Conservation (phyloP, 768 basidiomycete genomes). For the Epithele typhae region DNA sequence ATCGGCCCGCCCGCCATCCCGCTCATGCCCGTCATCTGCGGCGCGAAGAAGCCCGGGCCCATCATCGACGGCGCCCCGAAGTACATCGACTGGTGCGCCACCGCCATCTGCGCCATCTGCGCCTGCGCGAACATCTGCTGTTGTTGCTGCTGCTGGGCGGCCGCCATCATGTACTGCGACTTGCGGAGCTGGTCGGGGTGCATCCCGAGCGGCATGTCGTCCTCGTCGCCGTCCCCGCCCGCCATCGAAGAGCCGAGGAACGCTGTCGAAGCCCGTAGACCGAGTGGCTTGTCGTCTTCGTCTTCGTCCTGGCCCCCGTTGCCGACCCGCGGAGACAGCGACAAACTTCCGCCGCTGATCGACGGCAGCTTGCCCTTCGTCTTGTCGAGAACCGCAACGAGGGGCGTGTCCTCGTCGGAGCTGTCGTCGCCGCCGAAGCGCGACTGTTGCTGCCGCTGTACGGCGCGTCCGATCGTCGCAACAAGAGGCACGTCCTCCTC, state of each 20-base stretch:
- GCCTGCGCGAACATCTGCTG: conserved; percentile 72
- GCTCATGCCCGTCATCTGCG: conserved; percentile 31
- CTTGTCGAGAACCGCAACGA: conserved; percentile 55
- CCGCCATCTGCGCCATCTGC: conserved; percentile 47
- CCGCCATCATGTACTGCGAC: conserved; percentile 45
- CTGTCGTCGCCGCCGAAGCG: conserved; percentile 26
- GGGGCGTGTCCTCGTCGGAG: conserved; percentile 68
- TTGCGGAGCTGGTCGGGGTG: conserved; percentile 79
- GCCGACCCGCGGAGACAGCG: conserved; percentile 13
- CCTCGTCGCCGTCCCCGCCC: conserved; percentile 46
- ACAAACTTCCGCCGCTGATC: conserved; percentile 33
- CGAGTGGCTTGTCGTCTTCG: conserved; percentile 70
- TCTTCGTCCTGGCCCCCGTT: conserved; percentile 33
- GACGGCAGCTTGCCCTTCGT: conserved; percentile 40
- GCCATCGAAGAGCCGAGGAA: conserved; percentile 13
- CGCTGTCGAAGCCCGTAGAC: conserved; percentile 65
- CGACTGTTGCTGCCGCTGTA: conserved; percentile 37
- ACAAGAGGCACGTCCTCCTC: conserved; percentile 81
- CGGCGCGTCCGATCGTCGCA: conserved; percentile 53
- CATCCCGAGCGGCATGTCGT: conserved; percentile 65
- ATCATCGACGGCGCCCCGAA: conserved; percentile 65
- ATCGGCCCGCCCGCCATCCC: conserved; percentile 17
- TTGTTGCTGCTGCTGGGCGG: conserved; percentile 52
- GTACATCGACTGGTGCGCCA: conserved; percentile 59
- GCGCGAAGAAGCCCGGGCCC: conserved; percentile 61